Evolutionary conservation across 179 eudicot species (phyloP), one percentile per base, ranked within the genome.

Genomic region (Silene coronaria): DNA sequence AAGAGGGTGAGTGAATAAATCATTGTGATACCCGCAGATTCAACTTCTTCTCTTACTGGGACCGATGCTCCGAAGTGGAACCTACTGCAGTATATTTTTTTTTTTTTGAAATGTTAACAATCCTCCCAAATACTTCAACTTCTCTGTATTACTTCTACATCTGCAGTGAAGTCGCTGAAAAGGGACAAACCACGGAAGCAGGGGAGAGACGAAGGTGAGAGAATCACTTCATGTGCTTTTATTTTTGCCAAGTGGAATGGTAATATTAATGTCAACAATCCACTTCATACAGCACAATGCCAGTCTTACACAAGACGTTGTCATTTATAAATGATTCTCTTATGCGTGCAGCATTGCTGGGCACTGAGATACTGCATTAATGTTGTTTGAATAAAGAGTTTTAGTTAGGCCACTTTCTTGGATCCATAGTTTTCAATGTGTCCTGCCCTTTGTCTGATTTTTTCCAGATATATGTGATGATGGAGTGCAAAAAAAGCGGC

Each of bases 391-490:
- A 67, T 67, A 26, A 9, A 36, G 22, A 32, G 68, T 36, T 62
- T 22, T 27, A 22, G 65, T 28, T 28, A 28, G 32, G 32, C 32
- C 7, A 16, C 27, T 14, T 63, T 6, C 27, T 42, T n/a, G 42
- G 36, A 12, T 66, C 4, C 55, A 3, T 69, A 13, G 14, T 46
- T 63, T 11, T 59, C 8, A 73, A 7, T 28, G 51, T 59, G 11
- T 53, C 19, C 22, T 38, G 55, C 21, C n/a, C 27, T 22, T 22
- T 61, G 57, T 74, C 48, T 26, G 70, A 38, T 74, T 24, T 36
- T 62, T 74, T 51, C 71, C 79, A 93, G 92, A 85, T 85, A 34
- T 82, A 28, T 87, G 84, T 58, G 91, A 79, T 63, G 82, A 88
- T 71, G 86, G 84, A 79, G 72, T 76, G 71, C 79, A 88, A 68